A percentile compares a stretch with the other conserved stretches of the same genome.
These are phyloP conservation scores for Adansonia madagascariensis DNA, from an alignment of 441 rosid genomes.

Conservation along the genomic window DNA sequence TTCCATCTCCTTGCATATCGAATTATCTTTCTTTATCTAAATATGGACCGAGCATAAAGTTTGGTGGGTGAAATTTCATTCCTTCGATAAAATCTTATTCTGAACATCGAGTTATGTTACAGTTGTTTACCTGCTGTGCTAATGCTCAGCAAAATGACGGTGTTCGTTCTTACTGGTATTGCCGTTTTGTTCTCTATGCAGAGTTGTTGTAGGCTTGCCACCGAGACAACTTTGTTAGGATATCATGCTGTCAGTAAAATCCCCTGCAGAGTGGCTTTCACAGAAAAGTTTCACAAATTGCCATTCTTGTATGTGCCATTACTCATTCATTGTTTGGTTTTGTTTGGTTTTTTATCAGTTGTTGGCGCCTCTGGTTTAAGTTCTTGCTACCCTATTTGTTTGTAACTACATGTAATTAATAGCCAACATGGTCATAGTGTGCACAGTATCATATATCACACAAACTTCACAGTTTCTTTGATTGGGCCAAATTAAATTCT, in stretches of 20 bases:
- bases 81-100: background rate
- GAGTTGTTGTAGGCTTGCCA: conserved; percentile 23
- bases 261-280: background rate
- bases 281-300: background rate
- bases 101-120: background rate
- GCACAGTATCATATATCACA: too few relatives aligned
- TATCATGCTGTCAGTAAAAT: background rate
- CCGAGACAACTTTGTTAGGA: background rate
- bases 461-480: too few relatives aligned
- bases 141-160: conserved; percentile 15
- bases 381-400: background rate
- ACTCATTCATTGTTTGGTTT: background rate
- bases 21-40: background rate
- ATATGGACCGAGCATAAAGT: background rate
- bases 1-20: background rate
- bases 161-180: background rate
- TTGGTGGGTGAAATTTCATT: background rate
- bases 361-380: background rate
- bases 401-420: background rate
- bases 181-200: conserved; percentile 5
- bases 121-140: conserved; percentile 3
- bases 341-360: background rate
- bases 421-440: background rate
- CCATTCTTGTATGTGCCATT: conserved; percentile 20
- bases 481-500: too few relatives aligned